Conservation (phyloP, 805 yeast species). For the Candida morakotiae region DNA sequence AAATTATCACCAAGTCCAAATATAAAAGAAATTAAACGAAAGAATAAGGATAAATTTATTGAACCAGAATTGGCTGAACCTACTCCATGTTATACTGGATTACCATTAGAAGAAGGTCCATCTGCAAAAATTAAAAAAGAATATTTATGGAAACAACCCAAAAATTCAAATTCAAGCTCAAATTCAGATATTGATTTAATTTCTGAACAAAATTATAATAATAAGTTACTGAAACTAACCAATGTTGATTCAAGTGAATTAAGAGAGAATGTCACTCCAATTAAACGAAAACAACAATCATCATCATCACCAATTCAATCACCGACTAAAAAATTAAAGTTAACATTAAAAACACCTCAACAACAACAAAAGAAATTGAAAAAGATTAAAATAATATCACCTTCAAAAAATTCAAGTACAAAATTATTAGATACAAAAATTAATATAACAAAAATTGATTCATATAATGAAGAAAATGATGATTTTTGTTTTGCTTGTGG, state of each 20-base stretch:
- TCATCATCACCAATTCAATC: too few relatives aligned
- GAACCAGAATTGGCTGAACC: slow-evolving; percentile 61
- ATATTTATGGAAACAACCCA: slow-evolving; percentile 43
- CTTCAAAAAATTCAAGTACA: slow-evolving; percentile 23
- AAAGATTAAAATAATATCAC: slow-evolving; percentile 29
- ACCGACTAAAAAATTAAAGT: slow-evolving; percentile 4
- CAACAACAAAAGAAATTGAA: slow-evolving; percentile 10
- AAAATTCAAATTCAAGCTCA: not conserved
- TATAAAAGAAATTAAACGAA: slow-evolving; percentile 2
- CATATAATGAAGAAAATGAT: slow-evolving; percentile 52
- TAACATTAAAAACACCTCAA: slow-evolving; percentile 7
- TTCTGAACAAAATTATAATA: slow-evolving; percentile 10
- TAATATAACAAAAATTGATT: not conserved
- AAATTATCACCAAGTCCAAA: slow-evolving; percentile 8
- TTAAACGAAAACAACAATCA: slow-evolving; percentile 1
- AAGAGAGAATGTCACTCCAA: slow-evolving; percentile 12
- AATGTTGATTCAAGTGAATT: slow-evolving; percentile 14
- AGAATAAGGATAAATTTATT: slow-evolving; percentile 28
- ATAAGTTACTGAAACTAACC: slow-evolving; percentile 12
- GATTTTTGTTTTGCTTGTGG: slow-evolving; percentile 93
- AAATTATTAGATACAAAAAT: slow-evolving; percentile 12
- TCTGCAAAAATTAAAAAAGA: slow-evolving; percentile 54
- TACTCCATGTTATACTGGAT: slow-evolving; percentile 63
- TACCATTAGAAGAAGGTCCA: slow-evolving; percentile 69
- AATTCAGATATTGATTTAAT: not conserved